These are phyloP conservation scores for Trypanosoma grayi DNA, from an alignment of 208 protist species.

Conservation along the genomic window DNA sequence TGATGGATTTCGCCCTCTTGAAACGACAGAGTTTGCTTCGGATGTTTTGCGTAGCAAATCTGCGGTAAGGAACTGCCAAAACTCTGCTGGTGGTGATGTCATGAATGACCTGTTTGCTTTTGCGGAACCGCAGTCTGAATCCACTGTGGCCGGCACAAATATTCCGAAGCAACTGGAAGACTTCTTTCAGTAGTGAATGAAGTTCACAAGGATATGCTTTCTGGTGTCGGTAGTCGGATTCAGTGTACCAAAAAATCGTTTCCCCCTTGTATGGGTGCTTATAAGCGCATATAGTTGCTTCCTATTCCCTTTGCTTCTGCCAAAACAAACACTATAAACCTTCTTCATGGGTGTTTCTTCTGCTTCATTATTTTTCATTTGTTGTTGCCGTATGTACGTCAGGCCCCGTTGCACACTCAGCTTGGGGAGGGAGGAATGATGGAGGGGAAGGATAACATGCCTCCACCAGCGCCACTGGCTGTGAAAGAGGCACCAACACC, in stretches of 20 bases:
- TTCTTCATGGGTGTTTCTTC: too few species aligned
- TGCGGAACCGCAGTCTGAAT: not conserved
- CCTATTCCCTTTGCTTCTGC: too few species aligned
- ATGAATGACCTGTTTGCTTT: constrained; percentile 52
- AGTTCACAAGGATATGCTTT: not conserved
- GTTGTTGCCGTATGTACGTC: too few species aligned
- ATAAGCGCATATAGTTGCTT: not conserved
- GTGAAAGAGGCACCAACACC: not conserved
- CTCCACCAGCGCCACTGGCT: constrained; percentile 5
- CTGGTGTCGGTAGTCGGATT: too few species aligned
- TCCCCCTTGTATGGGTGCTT: not conserved
- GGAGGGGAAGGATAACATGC: not conserved
- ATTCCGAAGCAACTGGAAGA: constrained; percentile 27
- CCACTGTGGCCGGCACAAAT: not conserved
- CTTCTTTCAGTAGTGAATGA: constrained; percentile 30
- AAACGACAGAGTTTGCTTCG: not conserved
- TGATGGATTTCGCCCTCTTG: not conserved
- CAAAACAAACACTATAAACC: too few species aligned
- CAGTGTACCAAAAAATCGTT: not conserved
- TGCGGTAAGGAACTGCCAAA: not conserved
- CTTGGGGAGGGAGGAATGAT: not conserved
- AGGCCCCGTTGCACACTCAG: not conserved
- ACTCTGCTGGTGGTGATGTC: constrained; percentile 16
- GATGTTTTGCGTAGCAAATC: not conserved
- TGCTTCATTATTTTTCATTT: not conserved